Evolutionary conservation across 1,284 basidiomycete genomes (phyloP), one percentile per base, ranked within the genome.

Genomic region (Ganoderma sinense): DNA sequence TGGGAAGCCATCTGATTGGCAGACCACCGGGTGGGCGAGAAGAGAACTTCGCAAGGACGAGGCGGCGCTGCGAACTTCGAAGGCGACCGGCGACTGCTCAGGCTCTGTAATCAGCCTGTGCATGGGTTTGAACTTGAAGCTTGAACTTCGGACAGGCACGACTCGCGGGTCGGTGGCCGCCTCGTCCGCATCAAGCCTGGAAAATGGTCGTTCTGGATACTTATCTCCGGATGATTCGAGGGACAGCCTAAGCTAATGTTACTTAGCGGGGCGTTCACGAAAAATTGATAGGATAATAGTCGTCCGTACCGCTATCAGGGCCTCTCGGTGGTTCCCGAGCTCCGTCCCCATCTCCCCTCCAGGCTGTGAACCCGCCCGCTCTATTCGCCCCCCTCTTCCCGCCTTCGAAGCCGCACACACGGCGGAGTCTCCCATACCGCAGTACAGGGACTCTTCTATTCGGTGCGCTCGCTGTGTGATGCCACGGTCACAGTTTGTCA

Each of bases 261-360:
- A 23, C 8, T 8, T 23, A n/a, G 43, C 43, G 18, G 53, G 16
- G 16, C 53, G 16, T 31, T 14, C 53, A 13, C 26, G 31, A 29
- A 55, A 55, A 55, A 31, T 23, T 55, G 26, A 55, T 55, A 14
- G 53, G 29, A 55, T 18, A 29, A 55, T 31, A 29, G 53, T 14
- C 26, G 29, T 16, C 26, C 26, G 53, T 55, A 55, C 53, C 53
- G 53, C 53, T 29, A 18, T 55, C 29, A 26, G 11, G 6, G 29
- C 53, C 53, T 55, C 53, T 55, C 53, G 53, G 53, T 31, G 26
- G 29, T 55, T 6, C n/a, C 53, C 53, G 53, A 55, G 29, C 53
- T 16, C 29, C 53, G n/a, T 55, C 29, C 53, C 31, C 26, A 26
- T 13, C 29, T 55, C 53, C 16, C 29, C 29, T 16, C 29, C 53